Evolutionary conservation across 192 early-diverging fungal genomes (phyloP).

Genomic region (Backusella tuberculispora): DNA sequence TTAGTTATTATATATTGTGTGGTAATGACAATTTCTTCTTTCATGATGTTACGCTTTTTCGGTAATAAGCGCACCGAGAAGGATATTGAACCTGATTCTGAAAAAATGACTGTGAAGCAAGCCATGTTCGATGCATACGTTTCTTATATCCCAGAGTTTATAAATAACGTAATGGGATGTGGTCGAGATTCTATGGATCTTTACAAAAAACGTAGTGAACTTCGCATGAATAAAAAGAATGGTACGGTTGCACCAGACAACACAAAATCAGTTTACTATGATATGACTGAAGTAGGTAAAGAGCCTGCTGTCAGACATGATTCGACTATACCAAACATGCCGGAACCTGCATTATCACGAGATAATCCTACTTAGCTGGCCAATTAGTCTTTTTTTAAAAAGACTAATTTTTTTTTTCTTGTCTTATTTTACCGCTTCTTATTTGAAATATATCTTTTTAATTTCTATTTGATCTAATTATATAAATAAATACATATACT

Average conservation of each 20-base stretch:
- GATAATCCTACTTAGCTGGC: not conserved
- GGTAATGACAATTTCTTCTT: conserved; percentile 25
- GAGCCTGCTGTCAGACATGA: not conserved
- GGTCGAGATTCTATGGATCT: conserved; percentile 31
- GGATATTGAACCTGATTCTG: not conserved
- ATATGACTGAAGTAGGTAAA: not conserved
- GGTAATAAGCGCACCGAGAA: not conserved
- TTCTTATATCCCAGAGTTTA: conserved; percentile 40
- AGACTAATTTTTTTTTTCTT: not conserved
- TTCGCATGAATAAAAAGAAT: not conserved
- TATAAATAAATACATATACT: not conserved
- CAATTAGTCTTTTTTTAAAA: conserved; percentile 9
- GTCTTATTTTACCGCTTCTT: not conserved
- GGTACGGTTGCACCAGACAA: not conserved
- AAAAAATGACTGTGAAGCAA: not conserved
- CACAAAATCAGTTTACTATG: not conserved
- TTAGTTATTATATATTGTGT: conserved; percentile 25
- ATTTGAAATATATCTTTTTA: conserved; percentile 9
- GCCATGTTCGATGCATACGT: conserved; percentile 40
- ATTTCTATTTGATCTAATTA: not conserved
- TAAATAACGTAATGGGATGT: conserved; percentile 27
- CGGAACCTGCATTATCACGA: not conserved
- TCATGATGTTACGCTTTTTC: conserved; percentile 36
- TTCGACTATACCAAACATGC: not conserved
- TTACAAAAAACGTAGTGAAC: conserved; percentile 30